phyloP scores from a whole-genome alignment of 1,284 basidiomycete species.

The Prillingera fragicola region DNA sequence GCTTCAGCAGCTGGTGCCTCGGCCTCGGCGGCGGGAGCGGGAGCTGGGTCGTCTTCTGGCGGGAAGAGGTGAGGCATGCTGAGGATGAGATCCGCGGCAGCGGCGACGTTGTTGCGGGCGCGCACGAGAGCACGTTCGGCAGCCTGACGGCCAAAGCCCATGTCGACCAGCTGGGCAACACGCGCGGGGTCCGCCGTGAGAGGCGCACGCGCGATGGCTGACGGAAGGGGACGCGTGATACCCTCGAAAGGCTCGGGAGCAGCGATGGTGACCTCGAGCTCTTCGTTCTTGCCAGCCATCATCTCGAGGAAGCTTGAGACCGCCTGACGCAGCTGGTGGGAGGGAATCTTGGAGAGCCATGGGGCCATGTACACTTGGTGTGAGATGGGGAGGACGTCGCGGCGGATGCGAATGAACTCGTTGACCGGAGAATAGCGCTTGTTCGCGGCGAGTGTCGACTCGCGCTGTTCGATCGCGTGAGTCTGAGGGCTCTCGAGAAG shows the following conservation, averaged over 20 bases:
- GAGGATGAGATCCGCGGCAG: constrained; percentile 83
- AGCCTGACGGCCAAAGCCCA: constrained; percentile 88
- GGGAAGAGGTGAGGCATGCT: constrained; percentile 70
- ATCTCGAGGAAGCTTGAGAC: constrained; percentile 76
- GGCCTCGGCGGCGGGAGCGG: constrained; percentile 16
- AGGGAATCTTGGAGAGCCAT: constrained; percentile 73
- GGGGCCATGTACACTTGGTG: constrained; percentile 70
- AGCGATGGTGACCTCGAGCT: constrained; percentile 39
- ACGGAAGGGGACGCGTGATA: constrained; percentile 34
- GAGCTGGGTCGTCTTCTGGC: constrained; percentile 33
- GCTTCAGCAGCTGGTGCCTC: constrained; percentile 9
- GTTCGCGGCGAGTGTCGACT: constrained; percentile 42
- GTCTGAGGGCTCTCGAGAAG: constrained; percentile 84
- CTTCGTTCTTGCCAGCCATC: constrained; percentile 74
- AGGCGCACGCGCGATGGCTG: constrained; percentile 1
- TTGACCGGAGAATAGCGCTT: constrained; percentile 80
- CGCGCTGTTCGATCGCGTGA: constrained; percentile 25
- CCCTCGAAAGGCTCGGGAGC: constrained; percentile 20
- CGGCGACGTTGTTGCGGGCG: constrained; percentile 79
- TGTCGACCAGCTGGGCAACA: constrained; percentile 80
- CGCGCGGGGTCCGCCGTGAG: constrained; percentile 64
- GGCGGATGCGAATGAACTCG: constrained; percentile 67
- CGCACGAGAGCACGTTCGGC: constrained; percentile 77
- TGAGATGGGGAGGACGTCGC: constrained; percentile 64
- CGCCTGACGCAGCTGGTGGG: constrained; percentile 65